Percentiles rank a stretch among this genome's conserved stretches.
These are phyloP conservation scores for Pseudogymnoascus sp. DNA, from an alignment of 2,329 filamentous ascomycete genomes.

Conservation along the genomic window DNA sequence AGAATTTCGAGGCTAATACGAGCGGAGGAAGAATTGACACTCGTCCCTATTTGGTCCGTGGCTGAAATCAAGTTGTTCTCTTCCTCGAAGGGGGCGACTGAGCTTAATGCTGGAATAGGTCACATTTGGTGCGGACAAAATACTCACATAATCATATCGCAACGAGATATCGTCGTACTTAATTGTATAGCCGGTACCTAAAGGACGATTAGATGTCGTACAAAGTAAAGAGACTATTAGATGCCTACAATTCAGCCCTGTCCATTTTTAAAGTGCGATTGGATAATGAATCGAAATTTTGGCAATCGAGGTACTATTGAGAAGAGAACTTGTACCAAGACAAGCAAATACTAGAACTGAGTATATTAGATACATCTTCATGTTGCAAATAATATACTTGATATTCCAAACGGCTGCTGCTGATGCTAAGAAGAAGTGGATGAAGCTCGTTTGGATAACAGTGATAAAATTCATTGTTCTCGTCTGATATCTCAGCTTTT, in stretches of 20 bases:
- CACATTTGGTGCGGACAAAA: background rate
- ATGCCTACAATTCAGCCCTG: background rate
- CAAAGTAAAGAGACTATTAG: background rate
- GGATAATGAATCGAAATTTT: background rate
- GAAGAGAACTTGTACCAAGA: background rate
- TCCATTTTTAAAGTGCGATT: background rate
- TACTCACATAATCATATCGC: background rate
- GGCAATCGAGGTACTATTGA: background rate
- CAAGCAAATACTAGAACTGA: background rate
- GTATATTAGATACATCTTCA: background rate
- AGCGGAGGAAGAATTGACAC: background rate
- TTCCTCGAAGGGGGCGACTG: background rate
- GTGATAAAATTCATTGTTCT: too few species aligned
- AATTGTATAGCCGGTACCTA: background rate
- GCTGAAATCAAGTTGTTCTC: background rate
- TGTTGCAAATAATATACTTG: background rate
- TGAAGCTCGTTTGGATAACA: too few species aligned
- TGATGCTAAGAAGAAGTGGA: too few species aligned
- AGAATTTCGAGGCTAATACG: background rate
- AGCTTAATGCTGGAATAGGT: background rate
- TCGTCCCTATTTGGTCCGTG: background rate
- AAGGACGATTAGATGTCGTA: background rate
- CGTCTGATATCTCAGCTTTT: too few species aligned
- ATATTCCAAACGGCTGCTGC: background rate
- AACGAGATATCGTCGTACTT: background rate